phyloP scores from a whole-genome alignment of 1,284 basidiomycete genomes.

The Trichosporon sp. region DNA sequence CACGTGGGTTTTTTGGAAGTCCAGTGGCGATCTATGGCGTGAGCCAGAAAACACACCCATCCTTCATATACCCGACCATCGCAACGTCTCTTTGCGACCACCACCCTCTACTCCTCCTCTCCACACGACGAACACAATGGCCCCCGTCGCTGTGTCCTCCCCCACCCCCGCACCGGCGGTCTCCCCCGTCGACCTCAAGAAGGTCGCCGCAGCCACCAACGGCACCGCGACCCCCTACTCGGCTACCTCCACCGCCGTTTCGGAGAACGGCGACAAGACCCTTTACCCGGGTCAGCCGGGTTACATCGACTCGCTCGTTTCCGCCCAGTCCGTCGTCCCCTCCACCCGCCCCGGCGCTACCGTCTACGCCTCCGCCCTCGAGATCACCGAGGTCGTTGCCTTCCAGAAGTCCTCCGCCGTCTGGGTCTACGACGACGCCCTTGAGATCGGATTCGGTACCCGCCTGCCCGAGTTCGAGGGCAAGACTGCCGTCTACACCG shows the following conservation, averaged over 20 bases:
- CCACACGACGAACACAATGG: constrained; percentile 24
- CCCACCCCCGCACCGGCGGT: constrained; percentile 3
- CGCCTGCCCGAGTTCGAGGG: constrained; percentile 37
- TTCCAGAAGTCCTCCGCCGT: constrained; percentile 49
- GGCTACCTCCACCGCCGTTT: constrained; percentile 38
- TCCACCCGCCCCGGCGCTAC: constrained; percentile 46
- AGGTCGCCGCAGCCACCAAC: constrained; percentile 35
- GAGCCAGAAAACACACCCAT: not conserved
- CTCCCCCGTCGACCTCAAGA: constrained; percentile 22
- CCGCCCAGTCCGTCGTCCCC: constrained; percentile 41
- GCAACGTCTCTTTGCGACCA: not conserved
- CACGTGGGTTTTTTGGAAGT: constrained; percentile 13
- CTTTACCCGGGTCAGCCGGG: constrained; percentile 37
- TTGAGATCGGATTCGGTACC: constrained; percentile 50
- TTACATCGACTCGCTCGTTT: constrained; percentile 44
- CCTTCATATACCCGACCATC: not conserved
- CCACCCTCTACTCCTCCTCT: not conserved
- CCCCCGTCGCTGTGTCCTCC: constrained; percentile 26
- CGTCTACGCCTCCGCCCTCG: constrained; percentile 49
- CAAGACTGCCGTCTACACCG: constrained; percentile 62
- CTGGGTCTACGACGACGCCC: constrained; percentile 57
- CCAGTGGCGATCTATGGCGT: constrained; percentile 14
- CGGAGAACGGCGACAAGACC: constrained; percentile 35
- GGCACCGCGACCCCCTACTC: constrained; percentile 49
- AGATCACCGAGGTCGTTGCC: constrained; percentile 51